phyloP scores from a whole-genome alignment of 2,329 filamentous ascomycete species.

The Aureobasidium sp. region DNA sequence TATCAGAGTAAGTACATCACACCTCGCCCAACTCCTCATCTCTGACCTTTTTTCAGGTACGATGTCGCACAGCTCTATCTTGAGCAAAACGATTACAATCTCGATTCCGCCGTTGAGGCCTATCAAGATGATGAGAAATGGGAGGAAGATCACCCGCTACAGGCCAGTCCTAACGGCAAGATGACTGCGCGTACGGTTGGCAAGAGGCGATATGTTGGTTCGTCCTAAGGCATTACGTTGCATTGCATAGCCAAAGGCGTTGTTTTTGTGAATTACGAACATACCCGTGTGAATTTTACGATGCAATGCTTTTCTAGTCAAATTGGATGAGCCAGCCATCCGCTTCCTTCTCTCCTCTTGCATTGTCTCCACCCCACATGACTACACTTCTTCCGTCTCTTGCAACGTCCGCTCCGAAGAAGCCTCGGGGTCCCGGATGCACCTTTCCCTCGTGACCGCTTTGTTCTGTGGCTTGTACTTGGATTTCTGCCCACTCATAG shows the following conservation, averaged over 20 bases:
- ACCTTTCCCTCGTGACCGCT: slow-evolving; percentile 33
- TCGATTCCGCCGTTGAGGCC: slow-evolving; percentile 56
- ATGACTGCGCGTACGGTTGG: slow-evolving; percentile 28
- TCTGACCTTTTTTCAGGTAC: slow-evolving; percentile 43
- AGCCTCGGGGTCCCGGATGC: slow-evolving; percentile 38
- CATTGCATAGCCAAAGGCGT: background rate
- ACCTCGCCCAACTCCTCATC: background rate
- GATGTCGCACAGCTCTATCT: slow-evolving; percentile 70
- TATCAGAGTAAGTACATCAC: slow-evolving; percentile 53
- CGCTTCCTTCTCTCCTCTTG: slow-evolving; percentile 37
- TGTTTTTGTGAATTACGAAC: background rate
- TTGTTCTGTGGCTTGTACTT: slow-evolving; percentile 30
- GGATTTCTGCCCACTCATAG: slow-evolving; percentile 38
- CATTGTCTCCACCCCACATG: slow-evolving; percentile 39
- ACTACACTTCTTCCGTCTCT: slow-evolving; percentile 33
- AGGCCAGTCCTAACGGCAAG: slow-evolving; percentile 42
- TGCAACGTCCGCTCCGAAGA: slow-evolving; percentile 35
- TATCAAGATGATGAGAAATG: slow-evolving; percentile 68
- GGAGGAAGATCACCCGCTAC: slow-evolving; percentile 62
- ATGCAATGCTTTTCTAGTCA: slow-evolving; percentile 22
- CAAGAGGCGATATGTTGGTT: slow-evolving; percentile 32
- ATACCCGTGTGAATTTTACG: background rate
- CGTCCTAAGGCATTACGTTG: background rate
- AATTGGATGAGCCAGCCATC: slow-evolving; percentile 40
- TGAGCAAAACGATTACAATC: slow-evolving; percentile 60